Evolutionary conservation across 495 filamentous ascomycete genomes (phyloP), one percentile per base, ranked within the genome.

Genomic region (Astrocystis sublimbata): DNA sequence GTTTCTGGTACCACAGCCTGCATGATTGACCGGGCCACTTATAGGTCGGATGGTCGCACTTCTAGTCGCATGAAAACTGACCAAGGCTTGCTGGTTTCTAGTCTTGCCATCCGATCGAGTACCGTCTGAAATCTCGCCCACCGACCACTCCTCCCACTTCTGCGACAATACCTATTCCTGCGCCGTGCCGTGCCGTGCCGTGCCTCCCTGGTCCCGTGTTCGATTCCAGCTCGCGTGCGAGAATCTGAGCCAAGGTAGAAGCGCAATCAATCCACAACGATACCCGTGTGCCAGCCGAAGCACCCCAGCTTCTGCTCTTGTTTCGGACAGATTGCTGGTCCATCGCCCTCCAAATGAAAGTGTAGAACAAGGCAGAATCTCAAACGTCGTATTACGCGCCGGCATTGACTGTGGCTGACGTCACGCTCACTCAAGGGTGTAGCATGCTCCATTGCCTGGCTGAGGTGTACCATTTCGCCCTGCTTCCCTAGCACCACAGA

Each of bases 381-480:
- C 31, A 26, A 26, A 46, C 59, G 13, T 38, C 15, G 49, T 35
- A 26, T 45, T 23, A 19, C 59, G 43, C 30, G 28, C 38, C 36
- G 30, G 28, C 15, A 46, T 46, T 36, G 13, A 43, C 47, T 28
- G 54, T 57, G 40, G 54, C 26, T 6, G 54, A 33, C 26, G 15
- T 57, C 6, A 43, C n/a, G 10, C 21, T 19, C 41, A 40, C 54
- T 23, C 13, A 6, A 23, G 41, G 50, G 50, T 62, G 47, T 47
- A 62, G 60, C 51, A 62, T 62, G 50, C n/a, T 30, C 51, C 17
- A 40, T 62, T 62, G 50, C 42, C 17, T 41, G 19, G 31, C 9
- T 33, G 31, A 28, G 41, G 50, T 49, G n/a, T 30, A 62, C 42
- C 51, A 23, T 21, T 56, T 56, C 41, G 24, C 40, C 31, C 23